Conservation (phyloP, 108 stramenopile genomes). For the Conticribra weissflogii region DNA sequence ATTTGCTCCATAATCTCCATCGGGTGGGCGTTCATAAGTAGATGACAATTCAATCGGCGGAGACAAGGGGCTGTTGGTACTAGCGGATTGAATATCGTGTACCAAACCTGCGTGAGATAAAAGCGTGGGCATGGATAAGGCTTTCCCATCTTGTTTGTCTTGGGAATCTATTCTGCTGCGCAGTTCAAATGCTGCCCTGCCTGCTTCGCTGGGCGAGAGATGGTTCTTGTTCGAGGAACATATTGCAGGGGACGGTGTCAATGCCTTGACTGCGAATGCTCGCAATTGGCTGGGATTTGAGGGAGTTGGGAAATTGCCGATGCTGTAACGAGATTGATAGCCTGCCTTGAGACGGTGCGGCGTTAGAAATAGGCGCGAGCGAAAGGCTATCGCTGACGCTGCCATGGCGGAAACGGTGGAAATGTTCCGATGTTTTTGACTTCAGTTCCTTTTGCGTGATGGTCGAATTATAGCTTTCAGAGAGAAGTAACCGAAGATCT, state of each 20-base stretch:
- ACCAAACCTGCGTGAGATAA: constrained; percentile 70
- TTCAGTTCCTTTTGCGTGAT: no score
- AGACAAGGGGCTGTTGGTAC: constrained; percentile 64
- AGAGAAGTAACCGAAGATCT: no score
- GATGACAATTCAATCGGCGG: constrained; percentile 81
- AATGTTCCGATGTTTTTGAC: no score
- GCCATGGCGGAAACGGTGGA: no score
- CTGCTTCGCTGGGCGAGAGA: constrained; percentile 26
- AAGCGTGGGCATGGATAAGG: constrained; percentile 44
- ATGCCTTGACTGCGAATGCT: background rate
- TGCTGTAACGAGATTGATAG: no score
- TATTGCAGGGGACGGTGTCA: background rate
- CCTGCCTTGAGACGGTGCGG: no score
- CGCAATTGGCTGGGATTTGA: background rate
- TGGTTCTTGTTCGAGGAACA: background rate
- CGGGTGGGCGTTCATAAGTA: constrained; percentile 76
- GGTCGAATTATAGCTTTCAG: no score
- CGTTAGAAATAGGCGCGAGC: no score
- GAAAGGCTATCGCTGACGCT: no score
- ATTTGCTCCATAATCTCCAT: constrained; percentile 62
- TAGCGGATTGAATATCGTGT: background rate
- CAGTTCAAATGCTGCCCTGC: constrained; percentile 15
- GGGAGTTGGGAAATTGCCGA: no score
- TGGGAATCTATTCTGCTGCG: constrained; percentile 17
- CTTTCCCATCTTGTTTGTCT: background rate